These are phyloP conservation scores for Nematodospora anomalae DNA, from an alignment of 1,139 yeast species.

Conservation along the genomic window DNA sequence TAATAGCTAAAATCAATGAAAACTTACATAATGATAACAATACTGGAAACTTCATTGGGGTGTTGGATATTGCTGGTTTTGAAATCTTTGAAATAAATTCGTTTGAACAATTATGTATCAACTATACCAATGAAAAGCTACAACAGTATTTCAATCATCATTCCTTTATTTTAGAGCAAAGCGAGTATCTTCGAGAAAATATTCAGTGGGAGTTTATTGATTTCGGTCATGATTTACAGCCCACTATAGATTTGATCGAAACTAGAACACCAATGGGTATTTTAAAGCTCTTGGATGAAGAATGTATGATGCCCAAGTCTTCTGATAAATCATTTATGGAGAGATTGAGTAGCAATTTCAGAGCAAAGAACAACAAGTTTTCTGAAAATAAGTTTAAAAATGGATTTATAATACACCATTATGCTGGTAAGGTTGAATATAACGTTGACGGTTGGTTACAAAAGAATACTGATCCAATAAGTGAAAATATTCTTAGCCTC, in stretches of 20 bases:
- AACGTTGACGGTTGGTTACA: conserved; percentile 91
- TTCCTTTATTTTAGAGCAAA: conserved; percentile 94
- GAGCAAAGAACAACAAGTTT: conserved; percentile 59
- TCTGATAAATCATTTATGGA: conserved; percentile 82
- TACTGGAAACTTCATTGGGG: conserved; percentile 72
- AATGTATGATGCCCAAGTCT: conserved; percentile 91
- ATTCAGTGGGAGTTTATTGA: conserved; percentile 97
- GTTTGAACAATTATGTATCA: conserved; percentile 94
- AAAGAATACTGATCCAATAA: conserved; percentile 92
- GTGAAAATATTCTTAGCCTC: conserved; percentile 64
- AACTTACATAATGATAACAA: conserved; percentile 45
- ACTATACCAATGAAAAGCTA: conserved; percentile 91
- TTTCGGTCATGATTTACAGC: conserved; percentile 94
- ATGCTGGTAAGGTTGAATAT: conserved; percentile 95
- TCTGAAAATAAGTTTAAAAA: conserved; percentile 66
- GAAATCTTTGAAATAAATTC: conserved; percentile 91
- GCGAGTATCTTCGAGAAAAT: conserved; percentile 89
- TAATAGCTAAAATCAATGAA: conserved; percentile 76
- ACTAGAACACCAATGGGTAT: conserved; percentile 76
- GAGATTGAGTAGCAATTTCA: conserved; percentile 68
- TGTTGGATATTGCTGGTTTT: conserved; percentile 95
- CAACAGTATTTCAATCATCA: conserved; percentile 98
- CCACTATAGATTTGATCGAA: conserved; percentile 91
- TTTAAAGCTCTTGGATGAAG: conserved; percentile 89
- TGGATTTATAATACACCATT: conserved; percentile 83